Percentiles rank a stretch among this genome's conserved stretches.
These are phyloP conservation scores for Brasilioporus rufonigricans DNA, from an alignment of 768 basidiomycete genomes.

Conservation along the genomic window DNA sequence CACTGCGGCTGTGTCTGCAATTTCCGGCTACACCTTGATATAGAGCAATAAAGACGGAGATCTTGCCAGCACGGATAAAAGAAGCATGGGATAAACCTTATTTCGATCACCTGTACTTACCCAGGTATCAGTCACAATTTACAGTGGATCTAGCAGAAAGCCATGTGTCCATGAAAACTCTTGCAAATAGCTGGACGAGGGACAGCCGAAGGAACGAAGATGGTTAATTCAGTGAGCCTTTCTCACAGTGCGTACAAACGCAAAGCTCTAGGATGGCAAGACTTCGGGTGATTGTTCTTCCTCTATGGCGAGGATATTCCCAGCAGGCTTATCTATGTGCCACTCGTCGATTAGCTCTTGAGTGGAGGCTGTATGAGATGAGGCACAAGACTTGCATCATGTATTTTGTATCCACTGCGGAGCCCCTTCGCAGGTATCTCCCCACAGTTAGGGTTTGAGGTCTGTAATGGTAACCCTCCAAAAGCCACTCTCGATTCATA, in stretches of 20 bases:
- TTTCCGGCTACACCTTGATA: conserved; percentile 20
- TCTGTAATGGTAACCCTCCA: too few relatives aligned
- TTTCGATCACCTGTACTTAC: conserved; percentile 13
- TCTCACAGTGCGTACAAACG: conserved; percentile 19
- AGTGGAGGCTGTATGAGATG: background rate
- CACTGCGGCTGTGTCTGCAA: conserved; percentile 7
- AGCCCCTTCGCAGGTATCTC: too few relatives aligned
- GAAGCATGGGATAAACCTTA: conserved; percentile 32
- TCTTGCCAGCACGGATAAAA: conserved; percentile 26
- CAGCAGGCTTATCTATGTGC: conserved; percentile 13
- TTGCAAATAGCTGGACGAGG: conserved; percentile 11
- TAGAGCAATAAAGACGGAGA: conserved; percentile 21
- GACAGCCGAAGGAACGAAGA: conserved; percentile 14
- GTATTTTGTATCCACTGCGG: background rate
- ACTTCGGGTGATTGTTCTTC: conserved; percentile 16
- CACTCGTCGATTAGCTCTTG: background rate
- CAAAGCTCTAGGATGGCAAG: conserved; percentile 7
- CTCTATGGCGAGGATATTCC: conserved; percentile 2
- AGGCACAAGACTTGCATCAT: background rate
- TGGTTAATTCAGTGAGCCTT: conserved; percentile 14
- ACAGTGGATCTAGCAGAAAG: conserved; percentile 6
- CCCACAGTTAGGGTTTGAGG: too few relatives aligned
- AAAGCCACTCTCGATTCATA: too few relatives aligned
- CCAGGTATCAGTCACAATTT: conserved; percentile 24
- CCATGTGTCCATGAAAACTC: conserved; percentile 19